These are phyloP conservation scores for Chamaecyparis obtusa DNA, from an alignment of 75 land plant species.

Conservation along the genomic window DNA sequence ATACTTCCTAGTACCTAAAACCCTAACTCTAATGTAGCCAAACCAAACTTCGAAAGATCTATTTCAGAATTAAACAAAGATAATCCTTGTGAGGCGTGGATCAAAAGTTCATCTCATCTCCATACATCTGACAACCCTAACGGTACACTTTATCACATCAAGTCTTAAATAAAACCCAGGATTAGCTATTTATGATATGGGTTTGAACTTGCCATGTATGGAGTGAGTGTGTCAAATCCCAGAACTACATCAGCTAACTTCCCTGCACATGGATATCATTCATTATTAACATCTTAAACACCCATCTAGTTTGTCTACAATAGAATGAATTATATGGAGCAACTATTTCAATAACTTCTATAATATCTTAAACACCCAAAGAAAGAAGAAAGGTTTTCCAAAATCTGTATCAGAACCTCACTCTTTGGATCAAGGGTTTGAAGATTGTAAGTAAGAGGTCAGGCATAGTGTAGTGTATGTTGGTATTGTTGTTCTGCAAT, in stretches of 20 bases:
- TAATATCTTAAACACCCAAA: not conserved
- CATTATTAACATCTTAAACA: not conserved
- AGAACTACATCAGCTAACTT: conserved; percentile 74
- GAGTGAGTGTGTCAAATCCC: conserved; percentile 71
- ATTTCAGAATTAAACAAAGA: not conserved
- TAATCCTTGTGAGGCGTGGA: too few relatives aligned
- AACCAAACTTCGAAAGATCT: not conserved
- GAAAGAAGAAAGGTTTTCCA: too few relatives aligned
- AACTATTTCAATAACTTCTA: not conserved
- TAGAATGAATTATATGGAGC: conserved; percentile 14
- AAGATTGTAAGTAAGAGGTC: too few relatives aligned
- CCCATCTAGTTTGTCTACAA: not conserved
- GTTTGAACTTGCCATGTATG: conserved; percentile 49
- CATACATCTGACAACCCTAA: not conserved
- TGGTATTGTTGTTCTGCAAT: too few relatives aligned
- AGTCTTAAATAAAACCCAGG: not conserved
- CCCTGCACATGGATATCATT: conserved; percentile 32
- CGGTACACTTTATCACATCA: not conserved
- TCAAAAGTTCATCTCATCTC: not conserved
- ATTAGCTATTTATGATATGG: not conserved
- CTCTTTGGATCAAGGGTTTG: too few relatives aligned
- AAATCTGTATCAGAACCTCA: too few relatives aligned
- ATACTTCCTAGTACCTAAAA: not conserved
- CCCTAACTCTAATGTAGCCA: not conserved
- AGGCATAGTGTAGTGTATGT: too few relatives aligned